Evolutionary conservation across 2,329 filamentous ascomycete genomes (phyloP).

Genomic region (Cladosporium sp.): DNA sequence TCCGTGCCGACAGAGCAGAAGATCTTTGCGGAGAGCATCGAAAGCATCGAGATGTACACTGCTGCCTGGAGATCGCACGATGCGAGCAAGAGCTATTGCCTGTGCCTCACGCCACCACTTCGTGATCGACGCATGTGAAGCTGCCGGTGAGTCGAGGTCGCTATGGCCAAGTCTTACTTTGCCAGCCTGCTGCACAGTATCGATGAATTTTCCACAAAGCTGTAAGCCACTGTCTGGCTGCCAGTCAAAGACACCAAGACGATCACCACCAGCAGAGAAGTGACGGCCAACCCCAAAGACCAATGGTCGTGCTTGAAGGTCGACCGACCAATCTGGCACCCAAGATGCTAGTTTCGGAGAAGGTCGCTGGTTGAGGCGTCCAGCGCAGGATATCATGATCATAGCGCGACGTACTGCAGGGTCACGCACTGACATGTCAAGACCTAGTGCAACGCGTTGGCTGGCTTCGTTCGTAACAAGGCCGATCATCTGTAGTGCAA

Average conservation of each 20-base stretch:
- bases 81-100: slow-evolving; percentile 25
- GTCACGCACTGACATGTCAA: slow-evolving; percentile 17
- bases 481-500: slow-evolving; percentile 31
- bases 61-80: slow-evolving; percentile 31
- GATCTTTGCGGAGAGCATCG: slow-evolving; percentile 25
- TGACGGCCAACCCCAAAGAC: slow-evolving; percentile 27
- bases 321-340: slow-evolving; percentile 33
- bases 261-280: slow-evolving; percentile 29
- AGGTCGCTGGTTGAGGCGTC: slow-evolving; percentile 28
- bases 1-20: slow-evolving; percentile 27
- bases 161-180: slow-evolving; percentile 21
- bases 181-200: slow-evolving; percentile 29
- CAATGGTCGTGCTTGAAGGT: slow-evolving; percentile 29
- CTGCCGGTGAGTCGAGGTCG: neutral
- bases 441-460: slow-evolving; percentile 4
- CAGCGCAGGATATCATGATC: slow-evolving; percentile 32
- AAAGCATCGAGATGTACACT: slow-evolving; percentile 31
- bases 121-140: slow-evolving; percentile 21
- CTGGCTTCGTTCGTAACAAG: slow-evolving; percentile 23
- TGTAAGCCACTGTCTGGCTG: slow-evolving; percentile 28
- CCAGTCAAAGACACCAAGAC: slow-evolving; percentile 31
- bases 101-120: slow-evolving; percentile 32
- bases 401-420: slow-evolving; percentile 29
- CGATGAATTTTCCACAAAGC: slow-evolving; percentile 32
- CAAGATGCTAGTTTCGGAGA: slow-evolving; percentile 22